Conservation (phyloP, 495 filamentous ascomycete species). For the Penicillium dipodomyicola region DNA sequence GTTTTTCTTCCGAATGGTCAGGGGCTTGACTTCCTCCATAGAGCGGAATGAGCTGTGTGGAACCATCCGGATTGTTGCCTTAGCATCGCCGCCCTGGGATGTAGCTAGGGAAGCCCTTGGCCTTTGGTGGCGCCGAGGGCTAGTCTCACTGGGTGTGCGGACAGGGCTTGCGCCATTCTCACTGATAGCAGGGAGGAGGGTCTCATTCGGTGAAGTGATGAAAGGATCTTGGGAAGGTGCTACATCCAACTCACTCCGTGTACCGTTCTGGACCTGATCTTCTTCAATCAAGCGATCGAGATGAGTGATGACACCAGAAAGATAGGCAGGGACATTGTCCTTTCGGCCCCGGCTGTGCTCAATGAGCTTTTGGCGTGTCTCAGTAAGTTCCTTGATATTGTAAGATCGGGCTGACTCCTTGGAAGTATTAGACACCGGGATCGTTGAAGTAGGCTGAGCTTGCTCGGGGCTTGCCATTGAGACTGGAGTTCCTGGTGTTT, state of each 20-base stretch:
- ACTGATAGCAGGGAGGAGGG: conserved; percentile 51
- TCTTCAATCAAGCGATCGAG: conserved; percentile 61
- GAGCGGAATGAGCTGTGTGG: conserved; percentile 41
- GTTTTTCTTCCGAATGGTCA: conserved; percentile 56
- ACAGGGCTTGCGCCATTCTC: conserved; percentile 41
- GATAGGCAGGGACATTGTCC: conserved; percentile 42
- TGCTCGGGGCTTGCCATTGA: conserved; percentile 38
- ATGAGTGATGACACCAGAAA: conserved; percentile 59
- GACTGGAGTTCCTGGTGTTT: conserved; percentile 53
- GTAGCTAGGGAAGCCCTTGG: conserved; percentile 22
- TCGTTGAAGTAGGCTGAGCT: conserved; percentile 13
- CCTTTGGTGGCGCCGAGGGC: conserved; percentile 6
- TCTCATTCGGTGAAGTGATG: conserved; percentile 34
- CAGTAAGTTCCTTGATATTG: conserved; percentile 51
- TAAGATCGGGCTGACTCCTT: conserved; percentile 34
- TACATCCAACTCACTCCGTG: conserved; percentile 14
- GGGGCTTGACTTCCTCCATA: conserved; percentile 43
- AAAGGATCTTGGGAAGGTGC: conserved; percentile 55
- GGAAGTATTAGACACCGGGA: background rate
- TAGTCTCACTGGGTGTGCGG: conserved; percentile 5
- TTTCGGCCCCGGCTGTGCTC: conserved; percentile 41
- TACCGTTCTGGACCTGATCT: conserved; percentile 19
- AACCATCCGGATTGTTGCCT: conserved; percentile 49
- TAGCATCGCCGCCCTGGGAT: conserved; percentile 27
- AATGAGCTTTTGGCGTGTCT: conserved; percentile 56